Evolutionary conservation across 176 grass and related monocot species (phyloP).

Genomic region (Hyparrhenia diplandra): DNA sequence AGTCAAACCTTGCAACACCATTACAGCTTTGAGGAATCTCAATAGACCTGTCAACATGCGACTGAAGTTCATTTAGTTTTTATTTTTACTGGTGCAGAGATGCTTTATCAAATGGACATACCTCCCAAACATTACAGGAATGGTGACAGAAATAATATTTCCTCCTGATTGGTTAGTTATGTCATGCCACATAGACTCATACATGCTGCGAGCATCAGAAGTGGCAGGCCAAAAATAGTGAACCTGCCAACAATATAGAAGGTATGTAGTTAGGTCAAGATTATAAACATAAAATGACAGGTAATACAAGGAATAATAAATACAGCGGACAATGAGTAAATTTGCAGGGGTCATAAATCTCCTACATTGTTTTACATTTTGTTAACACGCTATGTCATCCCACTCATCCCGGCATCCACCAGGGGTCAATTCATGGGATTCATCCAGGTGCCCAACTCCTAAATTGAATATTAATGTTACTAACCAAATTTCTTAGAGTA

Average conservation of each 20-base stretch:
- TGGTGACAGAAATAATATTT: constrained; percentile 38
- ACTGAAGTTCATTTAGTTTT: constrained; percentile 18
- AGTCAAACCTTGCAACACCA: constrained; percentile 76
- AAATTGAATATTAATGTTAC: background rate
- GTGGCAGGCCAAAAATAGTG: constrained; percentile 81
- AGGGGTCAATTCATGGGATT: background rate
- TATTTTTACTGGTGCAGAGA: constrained; percentile 18
- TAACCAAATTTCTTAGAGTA: background rate
- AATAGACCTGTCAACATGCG: constrained; percentile 52
- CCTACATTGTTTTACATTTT: background rate
- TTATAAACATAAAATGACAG: background rate
- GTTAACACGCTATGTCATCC: background rate
- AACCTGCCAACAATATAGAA: constrained; percentile 39
- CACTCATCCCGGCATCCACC: background rate
- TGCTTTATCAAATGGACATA: constrained; percentile 21
- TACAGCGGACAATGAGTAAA: background rate
- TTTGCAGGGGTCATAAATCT: background rate
- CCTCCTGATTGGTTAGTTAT: constrained; percentile 42
- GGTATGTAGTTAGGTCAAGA: background rate
- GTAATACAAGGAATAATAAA: background rate
- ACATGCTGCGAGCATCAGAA: constrained; percentile 45
- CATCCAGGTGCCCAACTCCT: background rate
- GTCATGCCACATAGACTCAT: constrained; percentile 63
- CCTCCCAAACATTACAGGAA: constrained; percentile 99
- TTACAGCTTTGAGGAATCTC: constrained; percentile 94